Conservation (phyloP, 495 filamentous ascomycete genomes). For the Penicillium subrubescens region DNA sequence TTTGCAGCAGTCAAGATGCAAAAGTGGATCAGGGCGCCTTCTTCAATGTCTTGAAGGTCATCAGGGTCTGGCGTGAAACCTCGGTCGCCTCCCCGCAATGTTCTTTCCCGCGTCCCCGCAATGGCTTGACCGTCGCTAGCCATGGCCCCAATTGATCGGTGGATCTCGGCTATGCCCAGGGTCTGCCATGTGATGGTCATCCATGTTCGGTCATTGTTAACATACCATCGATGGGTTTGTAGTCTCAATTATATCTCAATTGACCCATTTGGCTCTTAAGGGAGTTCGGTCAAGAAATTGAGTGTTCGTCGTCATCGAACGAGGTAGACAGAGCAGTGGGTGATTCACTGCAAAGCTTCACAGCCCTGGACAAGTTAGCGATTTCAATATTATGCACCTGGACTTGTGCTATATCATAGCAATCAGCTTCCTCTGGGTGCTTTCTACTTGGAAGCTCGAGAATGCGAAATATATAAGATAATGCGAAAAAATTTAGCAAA, state of each 20-base stretch:
- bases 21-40: neutral
- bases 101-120: slow-evolving; percentile 14
- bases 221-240: neutral
- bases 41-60: neutral
- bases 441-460: too few relatives aligned
- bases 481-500: too few relatives aligned
- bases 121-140: slow-evolving; percentile 18
- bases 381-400: neutral
- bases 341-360: neutral
- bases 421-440: too few relatives aligned
- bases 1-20: neutral
- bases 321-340: neutral
- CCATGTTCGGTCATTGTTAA: neutral
- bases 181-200: slow-evolving; percentile 23
- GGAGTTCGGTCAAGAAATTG: neutral
- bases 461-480: neutral
- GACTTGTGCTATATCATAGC: neutral
- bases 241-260: neutral
- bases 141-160: slow-evolving; percentile 3
- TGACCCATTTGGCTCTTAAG: too few relatives aligned
- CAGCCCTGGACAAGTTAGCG: neutral
- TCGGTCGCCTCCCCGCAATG: slow-evolving; percentile 19
- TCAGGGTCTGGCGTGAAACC: slow-evolving; percentile 14
- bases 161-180: slow-evolving; percentile 15
- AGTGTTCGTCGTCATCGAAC: neutral